These are phyloP conservation scores for Russula virescens DNA, from an alignment of 768 basidiomycete species.

Conservation along the genomic window DNA sequence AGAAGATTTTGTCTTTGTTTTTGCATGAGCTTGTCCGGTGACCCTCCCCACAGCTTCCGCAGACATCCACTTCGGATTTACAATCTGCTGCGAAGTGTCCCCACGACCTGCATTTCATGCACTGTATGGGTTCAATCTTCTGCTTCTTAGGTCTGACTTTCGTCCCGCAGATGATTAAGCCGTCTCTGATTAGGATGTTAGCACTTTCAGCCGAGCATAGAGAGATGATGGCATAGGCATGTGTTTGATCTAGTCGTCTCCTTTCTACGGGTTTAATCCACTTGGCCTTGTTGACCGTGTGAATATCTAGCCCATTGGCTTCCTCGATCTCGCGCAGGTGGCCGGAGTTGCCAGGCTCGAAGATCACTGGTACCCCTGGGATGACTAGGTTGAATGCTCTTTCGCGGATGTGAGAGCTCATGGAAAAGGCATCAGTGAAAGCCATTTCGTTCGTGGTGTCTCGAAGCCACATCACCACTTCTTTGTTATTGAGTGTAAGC, in stretches of 20 bases:
- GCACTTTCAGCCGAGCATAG: too few species aligned
- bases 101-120: background rate
- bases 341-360: background rate
- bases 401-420: background rate
- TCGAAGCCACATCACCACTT: background rate
- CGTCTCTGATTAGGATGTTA: background rate
- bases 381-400: too few species aligned
- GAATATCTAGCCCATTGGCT: background rate
- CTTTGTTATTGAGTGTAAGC: background rate
- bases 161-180: background rate
- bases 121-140: background rate
- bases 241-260: background rate
- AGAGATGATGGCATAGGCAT: background rate
- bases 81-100: slow-evolving; percentile 16
- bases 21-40: slow-evolving; percentile 24
- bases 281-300: background rate
- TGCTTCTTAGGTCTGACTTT: background rate
- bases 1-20: background rate
- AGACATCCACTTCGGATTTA: background rate
- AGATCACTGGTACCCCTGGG: too few species aligned
- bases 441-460: background rate
- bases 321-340: background rate
- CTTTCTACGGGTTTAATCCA: background rate
- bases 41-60: slow-evolving; percentile 14
- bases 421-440: background rate